These are phyloP conservation scores for Heteromeles arbutifolia DNA, from an alignment of 306 rosid species.

Conservation along the genomic window DNA sequence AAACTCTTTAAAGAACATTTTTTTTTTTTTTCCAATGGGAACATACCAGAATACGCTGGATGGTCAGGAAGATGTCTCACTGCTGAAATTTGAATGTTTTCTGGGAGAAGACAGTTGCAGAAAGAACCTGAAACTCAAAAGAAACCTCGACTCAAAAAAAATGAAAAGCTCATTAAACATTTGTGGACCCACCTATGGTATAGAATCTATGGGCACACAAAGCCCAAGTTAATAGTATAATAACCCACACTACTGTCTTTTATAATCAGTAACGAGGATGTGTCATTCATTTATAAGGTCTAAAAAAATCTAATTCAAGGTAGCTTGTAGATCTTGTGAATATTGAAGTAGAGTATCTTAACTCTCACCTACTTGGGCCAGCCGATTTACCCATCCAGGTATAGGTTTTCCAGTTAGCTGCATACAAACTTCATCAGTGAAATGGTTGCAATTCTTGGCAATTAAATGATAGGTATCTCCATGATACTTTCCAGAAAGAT, in stretches of 20 bases:
- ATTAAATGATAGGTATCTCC: slow-evolving; percentile 95
- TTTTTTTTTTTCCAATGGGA: not conserved
- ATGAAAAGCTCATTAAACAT: slow-evolving; percentile 14
- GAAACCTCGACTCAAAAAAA: slow-evolving; percentile 31
- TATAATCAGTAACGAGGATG: not conserved
- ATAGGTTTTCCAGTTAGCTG: slow-evolving; percentile 80
- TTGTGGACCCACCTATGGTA: too few species aligned
- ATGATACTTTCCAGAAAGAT: slow-evolving; percentile 64
- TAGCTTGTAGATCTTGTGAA: slow-evolving; percentile 6
- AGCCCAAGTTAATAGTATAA: not conserved
- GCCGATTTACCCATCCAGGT: slow-evolving; percentile 95
- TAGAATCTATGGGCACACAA: not conserved
- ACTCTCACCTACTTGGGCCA: slow-evolving; percentile 79
- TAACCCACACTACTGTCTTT: not conserved
- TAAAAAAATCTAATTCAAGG: not conserved
- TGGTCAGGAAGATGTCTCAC: slow-evolving; percentile 75
- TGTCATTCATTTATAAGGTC: not conserved
- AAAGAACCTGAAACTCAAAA: slow-evolving; percentile 71
- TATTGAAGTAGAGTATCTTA: slow-evolving; percentile 8
- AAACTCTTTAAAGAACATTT: not conserved
- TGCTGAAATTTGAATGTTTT: slow-evolving; percentile 68
- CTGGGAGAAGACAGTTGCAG: slow-evolving; percentile 95
- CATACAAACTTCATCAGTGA: slow-evolving; percentile 77
- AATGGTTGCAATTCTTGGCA: slow-evolving; percentile 96
- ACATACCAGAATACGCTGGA: slow-evolving; percentile 62